These are phyloP conservation scores for Barnettozyma californica DNA, from an alignment of 805 yeast species.

Conservation along the genomic window DNA sequence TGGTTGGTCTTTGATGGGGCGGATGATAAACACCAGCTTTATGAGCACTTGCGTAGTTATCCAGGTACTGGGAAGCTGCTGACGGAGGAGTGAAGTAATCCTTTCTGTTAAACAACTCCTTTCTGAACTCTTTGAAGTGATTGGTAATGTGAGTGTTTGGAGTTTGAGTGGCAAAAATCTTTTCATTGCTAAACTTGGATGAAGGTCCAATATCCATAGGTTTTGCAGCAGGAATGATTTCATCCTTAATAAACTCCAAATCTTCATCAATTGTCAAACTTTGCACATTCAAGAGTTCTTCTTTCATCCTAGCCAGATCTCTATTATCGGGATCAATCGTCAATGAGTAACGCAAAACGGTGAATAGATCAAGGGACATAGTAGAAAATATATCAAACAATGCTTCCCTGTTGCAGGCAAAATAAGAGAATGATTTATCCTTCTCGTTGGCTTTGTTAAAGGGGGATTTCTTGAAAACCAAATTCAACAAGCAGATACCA, in stretches of 20 bases:
- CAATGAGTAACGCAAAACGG: conserved; percentile 71
- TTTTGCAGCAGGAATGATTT: conserved; percentile 16
- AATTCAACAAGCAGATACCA: conserved; percentile 76
- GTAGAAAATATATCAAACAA: conserved; percentile 87
- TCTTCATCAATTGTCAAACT: conserved; percentile 85
- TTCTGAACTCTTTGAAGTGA: conserved; percentile 33
- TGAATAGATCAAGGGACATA: conserved; percentile 80
- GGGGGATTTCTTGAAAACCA: conserved; percentile 86
- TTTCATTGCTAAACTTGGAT: conserved; percentile 32
- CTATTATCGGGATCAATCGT: conserved; percentile 87
- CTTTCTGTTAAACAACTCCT: conserved; percentile 47
- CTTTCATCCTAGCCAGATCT: conserved; percentile 53
- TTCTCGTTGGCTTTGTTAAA: conserved; percentile 74
- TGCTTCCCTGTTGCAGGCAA: conserved; percentile 83
- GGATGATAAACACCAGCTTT: conserved; percentile 23
- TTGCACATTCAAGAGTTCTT: conserved; percentile 53
- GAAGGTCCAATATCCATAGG: conserved; percentile 19
- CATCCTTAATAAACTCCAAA: conserved; percentile 40
- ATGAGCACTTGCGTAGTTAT: conserved; percentile 41
- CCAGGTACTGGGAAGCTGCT: conserved; percentile 66
- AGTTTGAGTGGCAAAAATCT: conserved; percentile 58
- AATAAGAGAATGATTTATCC: conserved; percentile 80
- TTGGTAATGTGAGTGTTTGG: conserved; percentile 40
- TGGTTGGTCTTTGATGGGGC: conserved; percentile 24
- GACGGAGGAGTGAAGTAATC: conserved; percentile 79